Evolutionary conservation across 2,329 filamentous ascomycete genomes (phyloP).

Genomic region (Fonsecaea erecta): DNA sequence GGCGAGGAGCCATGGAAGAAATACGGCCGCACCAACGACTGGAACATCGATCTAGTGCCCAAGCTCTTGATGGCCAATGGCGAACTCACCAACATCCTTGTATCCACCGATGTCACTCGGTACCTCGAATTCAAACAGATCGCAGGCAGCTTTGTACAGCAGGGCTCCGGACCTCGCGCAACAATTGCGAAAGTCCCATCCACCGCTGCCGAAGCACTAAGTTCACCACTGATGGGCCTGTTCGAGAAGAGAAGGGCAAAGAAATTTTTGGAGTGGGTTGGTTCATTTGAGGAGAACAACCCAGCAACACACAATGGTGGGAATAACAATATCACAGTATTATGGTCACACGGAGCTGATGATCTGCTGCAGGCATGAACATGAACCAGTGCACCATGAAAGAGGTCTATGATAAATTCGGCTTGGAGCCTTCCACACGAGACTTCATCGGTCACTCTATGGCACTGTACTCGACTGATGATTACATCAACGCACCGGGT

Average conservation of each 20-base stretch:
- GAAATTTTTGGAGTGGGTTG: slow-evolving; percentile 95
- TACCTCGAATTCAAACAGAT: slow-evolving; percentile 95
- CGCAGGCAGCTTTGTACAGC: slow-evolving; percentile 94
- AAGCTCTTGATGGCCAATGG: slow-evolving; percentile 99
- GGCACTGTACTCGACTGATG: slow-evolving; percentile 91
- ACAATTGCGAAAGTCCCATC: slow-evolving; percentile 97
- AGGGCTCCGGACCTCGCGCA: slow-evolving; percentile 77
- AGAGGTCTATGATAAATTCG: slow-evolving; percentile 98
- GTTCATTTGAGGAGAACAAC: slow-evolving; percentile 80
- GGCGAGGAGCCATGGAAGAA: slow-evolving; percentile 97
- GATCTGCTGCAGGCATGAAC: slow-evolving; percentile 66
- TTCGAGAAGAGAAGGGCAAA: slow-evolving; percentile 98
- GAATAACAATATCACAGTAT: slow-evolving; percentile 37
- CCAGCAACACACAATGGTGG: slow-evolving; percentile 86
- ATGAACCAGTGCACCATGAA: slow-evolving; percentile 84
- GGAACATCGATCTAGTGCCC: slow-evolving; percentile 98
- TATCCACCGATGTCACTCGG: slow-evolving; percentile 88
- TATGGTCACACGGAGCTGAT: not conserved
- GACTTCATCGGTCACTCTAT: slow-evolving; percentile 99
- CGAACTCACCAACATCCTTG: slow-evolving; percentile 97
- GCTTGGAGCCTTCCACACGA: slow-evolving; percentile 82
- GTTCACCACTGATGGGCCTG: slow-evolving; percentile 92
- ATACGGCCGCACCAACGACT: slow-evolving; percentile 94
- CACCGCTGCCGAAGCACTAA: slow-evolving; percentile 85
- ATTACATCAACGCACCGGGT: slow-evolving; percentile 76